A percentile compares a stretch with the other conserved stretches of the same genome.
Conservation (phyloP, 2,329 filamentous ascomycete species). For the Exophiala aquamarina region DNA sequence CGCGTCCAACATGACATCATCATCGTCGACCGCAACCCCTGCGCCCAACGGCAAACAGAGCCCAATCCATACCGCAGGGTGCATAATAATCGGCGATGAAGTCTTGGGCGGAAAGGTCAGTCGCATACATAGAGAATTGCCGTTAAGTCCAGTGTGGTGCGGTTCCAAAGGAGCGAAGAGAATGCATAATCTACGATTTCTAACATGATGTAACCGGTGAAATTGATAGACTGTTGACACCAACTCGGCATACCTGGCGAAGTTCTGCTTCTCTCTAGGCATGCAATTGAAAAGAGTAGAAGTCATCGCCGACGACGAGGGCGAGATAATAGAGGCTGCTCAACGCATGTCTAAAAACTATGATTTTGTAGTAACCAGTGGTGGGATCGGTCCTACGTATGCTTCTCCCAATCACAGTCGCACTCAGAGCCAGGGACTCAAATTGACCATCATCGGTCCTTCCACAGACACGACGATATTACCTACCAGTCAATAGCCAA, state of each 20-base stretch:
- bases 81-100: constrained; percentile 87
- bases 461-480: constrained; percentile 90
- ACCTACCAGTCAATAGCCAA: constrained; percentile 93
- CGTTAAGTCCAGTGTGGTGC: too few species aligned
- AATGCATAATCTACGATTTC: background rate
- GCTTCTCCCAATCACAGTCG: constrained; percentile 33
- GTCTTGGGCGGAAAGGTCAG: constrained; percentile 88
- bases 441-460: background rate
- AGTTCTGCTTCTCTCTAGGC: constrained; percentile 65
- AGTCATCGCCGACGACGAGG: constrained; percentile 89
- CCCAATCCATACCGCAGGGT: constrained; percentile 84
- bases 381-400: constrained; percentile 93
- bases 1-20: constrained; percentile 45
- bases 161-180: too few species aligned
- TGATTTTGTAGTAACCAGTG: constrained; percentile 92
- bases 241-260: constrained; percentile 65
- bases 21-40: constrained; percentile 30
- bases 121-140: background rate
- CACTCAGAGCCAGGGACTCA: background rate
- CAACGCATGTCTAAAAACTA: constrained; percentile 84
- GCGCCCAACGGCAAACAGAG: constrained; percentile 35
- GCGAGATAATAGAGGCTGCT: constrained; percentile 84
- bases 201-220: background rate
- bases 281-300: constrained; percentile 80
- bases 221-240: constrained; percentile 60